These are phyloP conservation scores for Tylopilus sp. DNA, from an alignment of 768 basidiomycete species.

Conservation along the genomic window DNA sequence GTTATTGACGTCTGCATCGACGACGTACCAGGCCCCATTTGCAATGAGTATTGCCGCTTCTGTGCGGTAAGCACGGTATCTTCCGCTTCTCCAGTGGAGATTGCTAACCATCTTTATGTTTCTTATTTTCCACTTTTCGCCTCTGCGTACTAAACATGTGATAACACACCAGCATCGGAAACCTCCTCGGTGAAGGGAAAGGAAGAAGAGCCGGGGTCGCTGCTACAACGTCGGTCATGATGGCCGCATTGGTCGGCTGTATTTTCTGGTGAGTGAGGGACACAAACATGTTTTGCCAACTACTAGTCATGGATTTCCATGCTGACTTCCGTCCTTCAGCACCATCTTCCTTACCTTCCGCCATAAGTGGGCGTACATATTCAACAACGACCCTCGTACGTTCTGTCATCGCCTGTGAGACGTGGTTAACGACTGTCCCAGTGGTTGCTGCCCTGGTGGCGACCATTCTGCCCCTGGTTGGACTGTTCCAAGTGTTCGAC, in stretches of 20 bases:
- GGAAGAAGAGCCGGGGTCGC: conserved; percentile 69
- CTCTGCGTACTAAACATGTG: neutral
- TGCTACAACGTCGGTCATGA: conserved; percentile 57
- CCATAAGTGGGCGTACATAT: conserved; percentile 66
- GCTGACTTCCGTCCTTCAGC: conserved; percentile 38
- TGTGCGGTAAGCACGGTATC: conserved; percentile 56
- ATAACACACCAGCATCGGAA: conserved; percentile 61
- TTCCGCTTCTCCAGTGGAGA: neutral
- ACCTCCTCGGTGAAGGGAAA: conserved; percentile 80
- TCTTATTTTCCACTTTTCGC: neutral
- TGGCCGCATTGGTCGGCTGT: conserved; percentile 63
- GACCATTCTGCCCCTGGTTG: conserved; percentile 68
- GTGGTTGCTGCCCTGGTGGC: conserved; percentile 52
- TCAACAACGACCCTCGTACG: conserved; percentile 65
- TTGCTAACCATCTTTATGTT: neutral
- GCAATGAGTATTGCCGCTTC: conserved; percentile 80
- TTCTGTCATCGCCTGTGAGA: neutral
- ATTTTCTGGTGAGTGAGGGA: conserved; percentile 52
- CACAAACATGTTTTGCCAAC: neutral
- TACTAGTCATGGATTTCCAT: too few relatives aligned
- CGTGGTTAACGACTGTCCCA: conserved; percentile 14
- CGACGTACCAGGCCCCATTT: conserved; percentile 81
- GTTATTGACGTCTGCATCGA: conserved; percentile 69
- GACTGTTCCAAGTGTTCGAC: conserved; percentile 85
- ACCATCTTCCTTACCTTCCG: conserved; percentile 57